phyloP scores from a whole-genome alignment of 768 basidiomycete genomes.

The Tulasnella calospora region DNA sequence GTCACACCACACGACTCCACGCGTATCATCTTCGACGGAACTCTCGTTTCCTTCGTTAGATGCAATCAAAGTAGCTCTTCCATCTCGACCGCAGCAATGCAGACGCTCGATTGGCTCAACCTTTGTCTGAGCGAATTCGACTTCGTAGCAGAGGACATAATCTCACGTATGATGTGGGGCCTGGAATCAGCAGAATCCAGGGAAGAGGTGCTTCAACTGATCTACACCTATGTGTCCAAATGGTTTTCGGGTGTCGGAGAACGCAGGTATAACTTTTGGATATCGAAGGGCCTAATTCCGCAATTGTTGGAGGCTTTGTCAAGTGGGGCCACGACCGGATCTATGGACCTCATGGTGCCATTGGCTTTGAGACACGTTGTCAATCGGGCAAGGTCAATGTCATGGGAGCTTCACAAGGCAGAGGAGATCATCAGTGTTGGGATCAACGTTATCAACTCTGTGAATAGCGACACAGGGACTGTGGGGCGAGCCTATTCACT shows the following conservation, averaged over 20 bases:
- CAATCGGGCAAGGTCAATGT: neutral
- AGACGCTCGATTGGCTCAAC: neutral
- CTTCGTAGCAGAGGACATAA: neutral
- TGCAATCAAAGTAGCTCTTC: neutral
- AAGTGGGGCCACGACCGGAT: no score
- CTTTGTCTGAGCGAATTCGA: neutral
- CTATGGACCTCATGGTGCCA: neutral
- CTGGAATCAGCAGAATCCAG: no score
- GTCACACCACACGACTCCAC: neutral
- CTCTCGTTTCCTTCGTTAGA: neutral
- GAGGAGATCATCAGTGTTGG: neutral
- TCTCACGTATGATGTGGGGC: no score
- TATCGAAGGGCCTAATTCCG: no score
- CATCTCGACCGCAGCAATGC: neutral
- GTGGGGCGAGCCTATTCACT: neutral
- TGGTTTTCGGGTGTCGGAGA: no score
- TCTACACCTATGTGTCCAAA: no score
- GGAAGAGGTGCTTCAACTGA: no score
- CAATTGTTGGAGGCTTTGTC: no score
- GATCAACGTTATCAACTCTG: neutral
- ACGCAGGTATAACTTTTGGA: no score
- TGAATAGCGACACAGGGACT: neutral
- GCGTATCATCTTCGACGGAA: neutral
- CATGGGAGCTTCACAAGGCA: neutral
- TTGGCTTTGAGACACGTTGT: neutral